Evolutionary conservation across 73 alveolate species (phyloP), one percentile per base, ranked within the genome.

Genomic region (Paraurostyla sp.): DNA sequence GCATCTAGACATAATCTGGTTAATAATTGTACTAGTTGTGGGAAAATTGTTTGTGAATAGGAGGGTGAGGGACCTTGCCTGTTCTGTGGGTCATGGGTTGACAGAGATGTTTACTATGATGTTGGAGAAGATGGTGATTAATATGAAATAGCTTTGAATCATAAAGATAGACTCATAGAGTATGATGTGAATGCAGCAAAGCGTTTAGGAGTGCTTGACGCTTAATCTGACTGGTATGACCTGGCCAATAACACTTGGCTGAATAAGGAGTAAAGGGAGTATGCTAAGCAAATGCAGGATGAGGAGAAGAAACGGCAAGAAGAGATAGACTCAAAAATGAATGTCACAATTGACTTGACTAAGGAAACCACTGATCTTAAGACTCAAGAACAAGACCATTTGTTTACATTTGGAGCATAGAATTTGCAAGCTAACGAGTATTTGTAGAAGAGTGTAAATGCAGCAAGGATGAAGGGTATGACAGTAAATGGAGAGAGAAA

Each of bases 41-140:
- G 99, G 6, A 92, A 96, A 58, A 94, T 97, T 1, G 93, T 95
- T 49, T 96, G 99, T 63, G 91, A 90, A 65, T 89, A 88, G 82
- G 99, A 97, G 78, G 99, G 99, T 4, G 98, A 93, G 73, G 97
- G 98, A 49, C 95, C 96, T 40, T 97, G 99, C 85, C 88, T 97
- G 51, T 80, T 84, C 91, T 97, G 99, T 82, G 99, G 99, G 58
- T 93, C 92, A 9, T 93, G 91, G 89, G 93, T 60, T 22, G 97
- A 93, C 42, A 45, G 87, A 16, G 80, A 89, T 49, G 88, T 92
- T 32, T 45, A 84, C 41, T 59, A 80, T 52, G 90, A 88, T 57
- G 35, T 51, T 6, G 73, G 69, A 11, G 88, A 80, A 33, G 88
- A 85, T 27, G 78, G 20, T 0, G 94, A 89, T 60, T 80, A 18